Evolutionary conservation across 2,329 filamentous ascomycete genomes (phyloP), one percentile per base, ranked within the genome.

Genomic region (Myotisia sp.): DNA sequence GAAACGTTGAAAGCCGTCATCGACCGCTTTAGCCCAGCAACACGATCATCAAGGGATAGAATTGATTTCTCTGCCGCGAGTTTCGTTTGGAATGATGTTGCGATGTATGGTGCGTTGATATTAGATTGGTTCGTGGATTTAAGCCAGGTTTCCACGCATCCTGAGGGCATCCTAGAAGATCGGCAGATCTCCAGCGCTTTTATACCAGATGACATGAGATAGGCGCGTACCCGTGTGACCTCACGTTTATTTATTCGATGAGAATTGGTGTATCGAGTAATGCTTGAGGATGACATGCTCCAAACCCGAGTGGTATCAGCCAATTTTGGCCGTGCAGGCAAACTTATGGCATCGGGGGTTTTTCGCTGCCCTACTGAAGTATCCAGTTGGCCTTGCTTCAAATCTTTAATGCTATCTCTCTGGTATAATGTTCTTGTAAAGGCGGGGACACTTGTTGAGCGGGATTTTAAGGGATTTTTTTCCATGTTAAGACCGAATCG

Each of bases 151-250:
- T 34, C 22, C 1, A 26, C 7, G 12, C 22, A 34, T 6, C 17
- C 14, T 24, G 18, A 10, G 5, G 38, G 13, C 13, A 51, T 39
- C 22, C 65, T 63, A 28, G 76, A 59, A 3, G 79, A 75, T 3
- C 75, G 70, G 18, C 68, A 67, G 36, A 94, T 81, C 49, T 90
- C 82, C 48, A 76, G 76, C 0, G 87, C 86, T 58, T 92, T 92
- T 49, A 94, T 76, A n/a, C 85, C 86, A 0, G 84, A 83, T 42
- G 77, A 80, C 14, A 92, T 64, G 26, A 93, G 71, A 6, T 92
- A 65, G 1, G 83, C 72, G 37, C 75, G 71, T 2, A 86, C 68
- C n/a, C 84, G 76, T 10, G 80, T 79, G 34, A 92, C 70, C 46
- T 94, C 87, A n/a, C 72, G 71, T 46, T 70, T 74, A 6, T 68